Evolutionary conservation across 2,329 filamentous ascomycete species (phyloP).

Genomic region (Diaporthe citriasiana): DNA sequence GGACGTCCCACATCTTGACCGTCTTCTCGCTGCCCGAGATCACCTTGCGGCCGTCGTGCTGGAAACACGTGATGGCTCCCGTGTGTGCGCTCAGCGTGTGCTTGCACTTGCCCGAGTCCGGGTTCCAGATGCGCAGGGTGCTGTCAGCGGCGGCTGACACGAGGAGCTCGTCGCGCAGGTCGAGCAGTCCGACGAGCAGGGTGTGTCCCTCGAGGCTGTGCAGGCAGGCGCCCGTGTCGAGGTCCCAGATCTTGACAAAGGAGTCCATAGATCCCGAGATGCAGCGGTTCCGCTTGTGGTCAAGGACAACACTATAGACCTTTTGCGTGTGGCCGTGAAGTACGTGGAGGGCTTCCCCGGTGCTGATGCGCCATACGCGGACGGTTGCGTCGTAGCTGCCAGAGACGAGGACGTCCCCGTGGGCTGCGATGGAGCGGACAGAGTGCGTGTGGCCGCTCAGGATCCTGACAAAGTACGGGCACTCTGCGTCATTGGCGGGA

Average conservation of each 20-base stretch:
- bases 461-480: conserved; percentile 93
- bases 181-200: conserved; percentile 90
- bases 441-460: conserved; percentile 91
- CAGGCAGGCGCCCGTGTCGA: conserved; percentile 86
- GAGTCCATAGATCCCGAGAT: conserved; percentile 99
- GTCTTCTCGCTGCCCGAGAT: conserved; percentile 96
- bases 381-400: conserved; percentile 97
- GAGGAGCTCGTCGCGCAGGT: conserved; percentile 88
- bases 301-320: conserved; percentile 96
- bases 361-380: conserved; percentile 97
- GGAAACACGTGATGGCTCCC: conserved; percentile 97
- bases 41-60: conserved; percentile 96
- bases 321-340: conserved; percentile 91
- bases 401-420: conserved; percentile 95
- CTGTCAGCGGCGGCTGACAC: conserved; percentile 97
- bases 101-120: conserved; percentile 90
- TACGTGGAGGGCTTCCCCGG: conserved; percentile 87
- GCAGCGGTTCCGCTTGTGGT: conserved; percentile 91
- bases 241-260: conserved; percentile 96
- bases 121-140: conserved; percentile 96
- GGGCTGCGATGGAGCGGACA: conserved; percentile 93
- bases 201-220: conserved; percentile 94
- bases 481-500: conserved; percentile 81
- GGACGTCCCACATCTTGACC: conserved; percentile 98
- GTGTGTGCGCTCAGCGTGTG: conserved; percentile 93